Conservation (phyloP, 495 filamentous ascomycete species). For the Astrothelium subdiscretum region DNA sequence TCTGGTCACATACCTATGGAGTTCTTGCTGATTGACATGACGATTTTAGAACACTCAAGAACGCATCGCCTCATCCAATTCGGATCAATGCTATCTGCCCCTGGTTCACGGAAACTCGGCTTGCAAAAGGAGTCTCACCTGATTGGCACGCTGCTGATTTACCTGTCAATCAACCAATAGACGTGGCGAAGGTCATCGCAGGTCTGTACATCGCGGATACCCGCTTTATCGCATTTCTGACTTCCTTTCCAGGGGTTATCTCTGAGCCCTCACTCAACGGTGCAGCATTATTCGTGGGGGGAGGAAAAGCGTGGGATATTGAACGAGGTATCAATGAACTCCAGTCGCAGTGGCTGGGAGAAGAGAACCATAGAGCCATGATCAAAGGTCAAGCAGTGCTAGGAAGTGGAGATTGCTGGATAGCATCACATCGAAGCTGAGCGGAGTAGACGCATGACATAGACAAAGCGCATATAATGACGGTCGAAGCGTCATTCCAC, state of each 20-base stretch:
- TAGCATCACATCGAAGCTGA: conserved; percentile 1
- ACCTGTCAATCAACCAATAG: conserved; percentile 34
- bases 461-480: background rate
- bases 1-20: background rate
- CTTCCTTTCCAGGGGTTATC: background rate
- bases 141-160: conserved; percentile 35
- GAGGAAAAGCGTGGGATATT: conserved; percentile 14
- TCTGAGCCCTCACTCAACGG: conserved; percentile 11
- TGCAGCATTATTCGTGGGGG: conserved; percentile 12
- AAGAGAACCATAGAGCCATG: conserved; percentile 8
- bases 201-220: conserved; percentile 21
- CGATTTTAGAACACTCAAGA: background rate
- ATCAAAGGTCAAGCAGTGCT: conserved; percentile 10
- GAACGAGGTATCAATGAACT: conserved; percentile 10
- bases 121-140: conserved; percentile 32
- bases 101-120: conserved; percentile 39
- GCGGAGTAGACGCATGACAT: background rate
- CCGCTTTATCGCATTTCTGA: background rate
- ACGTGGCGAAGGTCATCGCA: conserved; percentile 35
- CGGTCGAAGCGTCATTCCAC: conserved; percentile 11
- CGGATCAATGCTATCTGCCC: conserved; percentile 45
- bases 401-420: conserved; percentile 14
- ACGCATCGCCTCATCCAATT: conserved; percentile 11
- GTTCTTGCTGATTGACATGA: background rate
- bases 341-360: conserved; percentile 13